These are phyloP conservation scores for Brassica napus DNA, from an alignment of 345 rosid species.

Conservation along the genomic window DNA sequence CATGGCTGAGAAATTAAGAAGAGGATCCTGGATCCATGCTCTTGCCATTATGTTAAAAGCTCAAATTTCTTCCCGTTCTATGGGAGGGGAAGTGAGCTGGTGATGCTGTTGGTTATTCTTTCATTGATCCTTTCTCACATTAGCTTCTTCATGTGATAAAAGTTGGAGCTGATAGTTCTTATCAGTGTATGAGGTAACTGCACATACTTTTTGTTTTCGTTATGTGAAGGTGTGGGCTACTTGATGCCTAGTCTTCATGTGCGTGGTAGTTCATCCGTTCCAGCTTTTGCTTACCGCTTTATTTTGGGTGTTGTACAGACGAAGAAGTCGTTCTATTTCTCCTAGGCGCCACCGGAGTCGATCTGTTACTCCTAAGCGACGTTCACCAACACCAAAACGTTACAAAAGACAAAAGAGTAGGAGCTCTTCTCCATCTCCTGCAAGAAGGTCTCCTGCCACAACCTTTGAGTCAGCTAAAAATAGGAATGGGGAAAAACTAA, in stretches of 20 bases:
- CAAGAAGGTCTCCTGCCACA: slow-evolving; percentile 58
- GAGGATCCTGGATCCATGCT: slow-evolving; percentile 44
- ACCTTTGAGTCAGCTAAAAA: slow-evolving; percentile 65
- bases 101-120: slow-evolving; percentile 74
- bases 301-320: slow-evolving; percentile 55
- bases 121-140: slow-evolving; percentile 77
- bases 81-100: slow-evolving; percentile 79
- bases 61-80: slow-evolving; percentile 49
- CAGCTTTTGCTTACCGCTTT: slow-evolving; percentile 48
- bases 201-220: slow-evolving; percentile 52
- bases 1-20: slow-evolving; percentile 36
- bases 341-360: slow-evolving; percentile 66
- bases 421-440: slow-evolving; percentile 73
- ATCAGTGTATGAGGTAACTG: slow-evolving; percentile 95
- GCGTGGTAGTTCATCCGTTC: slow-evolving; percentile 30
- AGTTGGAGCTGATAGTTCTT: slow-evolving; percentile 86
- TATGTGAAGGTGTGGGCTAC: slow-evolving; percentile 46
- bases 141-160: slow-evolving; percentile 93
- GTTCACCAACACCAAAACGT: slow-evolving; percentile 72
- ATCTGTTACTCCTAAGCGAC: slow-evolving; percentile 74
- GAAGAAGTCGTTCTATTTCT: slow-evolving; percentile 82
- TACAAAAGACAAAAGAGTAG: slow-evolving; percentile 76
- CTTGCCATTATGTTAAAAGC: slow-evolving; percentile 43
- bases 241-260: slow-evolving; percentile 37
- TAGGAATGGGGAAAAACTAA: slow-evolving; percentile 64